Evolutionary conservation across 1,284 basidiomycete species (phyloP).

Genomic region (Abortiporus biennis): DNA sequence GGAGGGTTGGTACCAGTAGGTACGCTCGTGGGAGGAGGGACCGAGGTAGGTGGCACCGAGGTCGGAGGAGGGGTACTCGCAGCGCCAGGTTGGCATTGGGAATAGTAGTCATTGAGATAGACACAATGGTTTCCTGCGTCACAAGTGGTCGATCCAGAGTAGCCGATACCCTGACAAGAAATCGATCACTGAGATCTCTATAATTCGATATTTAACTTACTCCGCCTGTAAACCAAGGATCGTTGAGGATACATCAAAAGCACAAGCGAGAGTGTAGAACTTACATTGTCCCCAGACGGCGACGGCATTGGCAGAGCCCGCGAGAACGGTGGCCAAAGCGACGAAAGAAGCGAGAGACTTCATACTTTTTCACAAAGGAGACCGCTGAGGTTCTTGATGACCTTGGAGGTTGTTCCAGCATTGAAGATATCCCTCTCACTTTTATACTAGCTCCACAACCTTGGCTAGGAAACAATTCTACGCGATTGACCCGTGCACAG

Average conservation of each 20-base stretch:
- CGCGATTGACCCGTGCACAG: too few species aligned
- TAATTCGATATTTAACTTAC: background rate
- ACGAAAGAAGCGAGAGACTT: conserved; percentile 21
- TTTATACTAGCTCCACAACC: background rate
- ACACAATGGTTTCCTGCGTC: conserved; percentile 22
- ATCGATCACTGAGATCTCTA: background rate
- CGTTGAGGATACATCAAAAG: background rate
- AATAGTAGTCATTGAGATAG: conserved; percentile 17
- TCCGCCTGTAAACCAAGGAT: background rate
- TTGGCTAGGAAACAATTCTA: too few species aligned
- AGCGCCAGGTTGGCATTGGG: conserved; percentile 18
- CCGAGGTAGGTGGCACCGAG: conserved; percentile 6
- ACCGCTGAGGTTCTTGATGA: too few species aligned
- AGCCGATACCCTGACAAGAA: conserved; percentile 20
- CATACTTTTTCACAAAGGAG: too few species aligned
- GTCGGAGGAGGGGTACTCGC: conserved; percentile 8
- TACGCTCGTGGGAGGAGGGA: conserved; percentile 9
- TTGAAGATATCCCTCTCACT: background rate
- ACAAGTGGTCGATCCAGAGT: conserved; percentile 23
- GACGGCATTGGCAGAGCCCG: conserved; percentile 18
- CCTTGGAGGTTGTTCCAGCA: conserved; percentile 3
- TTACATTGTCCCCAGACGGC: conserved; percentile 21
- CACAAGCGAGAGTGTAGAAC: conserved; percentile 3
- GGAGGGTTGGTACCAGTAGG: conserved; percentile 7
- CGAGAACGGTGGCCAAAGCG: conserved; percentile 19